Base-by-base conservation (phyloP, 2,329 filamentous ascomycete genomes). In the Pseudocercospora fijiensis region DNA sequence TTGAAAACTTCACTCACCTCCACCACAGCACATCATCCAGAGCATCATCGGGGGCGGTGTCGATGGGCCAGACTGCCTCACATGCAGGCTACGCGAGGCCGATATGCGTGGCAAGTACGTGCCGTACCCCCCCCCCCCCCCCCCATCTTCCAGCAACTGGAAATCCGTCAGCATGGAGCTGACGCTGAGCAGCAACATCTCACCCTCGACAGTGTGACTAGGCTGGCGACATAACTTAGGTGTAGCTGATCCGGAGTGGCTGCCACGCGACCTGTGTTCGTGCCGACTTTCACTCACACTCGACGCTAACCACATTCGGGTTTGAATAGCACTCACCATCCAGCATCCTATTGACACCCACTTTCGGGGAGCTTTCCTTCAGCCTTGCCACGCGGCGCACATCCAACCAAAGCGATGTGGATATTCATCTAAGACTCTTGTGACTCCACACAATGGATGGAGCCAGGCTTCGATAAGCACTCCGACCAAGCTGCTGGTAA, bases 261-360 rank as follows among this genome's bases (percentile, higher is more conserved):
- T 52, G 47, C 24, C 47, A 27, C 24, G 47, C 20, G 24, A 52
- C 18, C 13, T 24, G 24, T 52, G 43, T 47, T 18, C n/a, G n/a
- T n/a, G n/a, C 20, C 43, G 43, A 24, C 49, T 26, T 52, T 24
- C 24, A 26, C 24, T 52, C 49, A 52, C 49, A 24, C 28, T 26
- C 16, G 20, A 24, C 24, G 49, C 49, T 65, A 57, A 56, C 63
- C 63, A 22, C n/a, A 58, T 52, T 30, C 28, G 57, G 51, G 27
- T 30, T 10, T 60, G 57, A 65, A 65, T 65, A 58, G 26, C 43
- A 59, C 57, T 55, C 60, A 60, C 62, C 63, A 53, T 63, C 49
- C 53, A 24, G 27, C 9, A 28, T 27, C 53, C 61, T 71, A 71
- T 71, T 71, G 68, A 70, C 33, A 55, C 62, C 68, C 62, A 62